Base-by-base conservation (phyloP, 176 grass and related monocot genomes). In the Guadua angustifolia region DNA sequence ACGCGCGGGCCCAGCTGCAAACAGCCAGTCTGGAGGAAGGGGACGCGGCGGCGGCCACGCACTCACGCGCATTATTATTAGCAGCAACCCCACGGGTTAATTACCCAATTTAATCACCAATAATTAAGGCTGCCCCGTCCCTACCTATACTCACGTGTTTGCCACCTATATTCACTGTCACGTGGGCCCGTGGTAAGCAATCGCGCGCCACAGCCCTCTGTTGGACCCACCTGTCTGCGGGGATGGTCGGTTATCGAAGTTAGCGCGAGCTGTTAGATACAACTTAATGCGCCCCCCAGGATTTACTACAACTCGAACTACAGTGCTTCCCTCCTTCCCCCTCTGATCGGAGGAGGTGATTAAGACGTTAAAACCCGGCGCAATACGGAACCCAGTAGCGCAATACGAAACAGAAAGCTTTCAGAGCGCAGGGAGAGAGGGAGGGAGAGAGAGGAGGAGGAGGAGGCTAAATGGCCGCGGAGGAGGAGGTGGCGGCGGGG, bases 361-460 rank as follows among this genome's bases (percentile, higher is more conserved):
- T 13, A 74, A 89, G 87, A 89, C 81, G 77, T 85, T 86, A 83
- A 86, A 90, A 81, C 49, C 79, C 84, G 17, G 18, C 66, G 79
- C 38, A 39, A 67, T 46, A 81, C 63, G 71, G 51, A 47, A 66
- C 33, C 68, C 38, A 15, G 76, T 17, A 40, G 70, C 68, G 69
- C 51, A 15, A 29, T 71, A 26, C 69, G 79, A 39, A 33, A 76
- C 70, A 16, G 18, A 51, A 47, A 55, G 36, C 72, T 77, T 79
- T 36, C 35, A 36, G 59, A 25, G 45, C 35, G 35, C 35, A 16
- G 17, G 19, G 36, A 39, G 74, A n/a, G 40, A 71, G 21, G 14
- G 56, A 18, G 49, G 17, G 67, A n/a, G 80, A 4, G 43, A 53
- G 79, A 2, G 67, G 52, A 2, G 9, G 14, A 69, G 46, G 12